Base-by-base conservation (phyloP, 1,284 basidiomycete genomes). In the Marasmius tenuissimus region DNA sequence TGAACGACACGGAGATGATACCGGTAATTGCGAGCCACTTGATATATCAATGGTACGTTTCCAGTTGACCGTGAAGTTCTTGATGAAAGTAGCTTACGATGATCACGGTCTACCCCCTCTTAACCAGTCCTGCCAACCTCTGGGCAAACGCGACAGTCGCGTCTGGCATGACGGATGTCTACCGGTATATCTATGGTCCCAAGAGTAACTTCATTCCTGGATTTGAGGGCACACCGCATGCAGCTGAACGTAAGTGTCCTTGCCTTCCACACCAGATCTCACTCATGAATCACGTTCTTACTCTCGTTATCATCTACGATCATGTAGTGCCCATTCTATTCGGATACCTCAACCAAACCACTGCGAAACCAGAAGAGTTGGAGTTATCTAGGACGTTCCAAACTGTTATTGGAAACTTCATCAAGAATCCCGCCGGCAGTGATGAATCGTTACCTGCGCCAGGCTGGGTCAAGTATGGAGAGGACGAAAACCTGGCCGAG, bases 381-480 rank as follows among this genome's bases (percentile, higher is more conserved):
- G 57, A 47, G 10, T 57, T 66, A 18, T 68, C 64, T 14, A n/a
- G 51, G 8, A 68, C 67, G 18, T 64, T 65, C 62, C 67, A 68
- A 53, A 65, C 59, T 18, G 20, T 61, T 7, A 56, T 68, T n/a
- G 66, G 45, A 18, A 65, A 63, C 40, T 68, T 67, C 34, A 57
- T 66, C 55, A 67, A 64, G 59, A 57, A 66, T 47, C 66, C 67
- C 27, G 4, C 27, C 27, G 27, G 27, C 4, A 27, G 27, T 4
- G 27, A 27, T 12, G 34, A 60, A 16, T 16, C 9, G 14, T 14
- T 64, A n/a, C 67, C 67, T 22, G 67, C 64, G 16, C 49, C 60
- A 0, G 52, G 61, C 14, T 68, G 67, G 67, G 57, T 64, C 1
- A 60, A 54, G 22, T 67, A 66, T 38, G 27, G 40, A 12, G 50